phyloP scores from a whole-genome alignment of 2,329 filamentous ascomycete species.

The Fusarium incarnatum region DNA sequence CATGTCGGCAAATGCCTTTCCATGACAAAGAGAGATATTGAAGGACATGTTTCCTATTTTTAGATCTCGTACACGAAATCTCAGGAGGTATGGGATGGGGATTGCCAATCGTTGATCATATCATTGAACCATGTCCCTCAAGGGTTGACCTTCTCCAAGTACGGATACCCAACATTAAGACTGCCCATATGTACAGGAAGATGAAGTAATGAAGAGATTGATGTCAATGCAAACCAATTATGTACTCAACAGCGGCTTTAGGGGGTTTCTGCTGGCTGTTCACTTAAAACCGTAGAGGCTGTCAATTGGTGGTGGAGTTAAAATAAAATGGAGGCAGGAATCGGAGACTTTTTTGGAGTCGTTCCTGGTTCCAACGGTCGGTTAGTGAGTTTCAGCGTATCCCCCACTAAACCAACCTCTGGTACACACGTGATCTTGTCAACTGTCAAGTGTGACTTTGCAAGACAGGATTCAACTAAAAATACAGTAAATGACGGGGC shows the following conservation, averaged over 20 bases:
- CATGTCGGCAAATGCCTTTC: not conserved
- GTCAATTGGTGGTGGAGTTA: not conserved
- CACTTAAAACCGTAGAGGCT: not conserved
- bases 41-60: not conserved
- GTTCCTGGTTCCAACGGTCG: not conserved
- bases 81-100: not conserved
- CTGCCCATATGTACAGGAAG: too few relatives aligned
- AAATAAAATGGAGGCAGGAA: not conserved
- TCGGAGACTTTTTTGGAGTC: not conserved
- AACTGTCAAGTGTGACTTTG: not conserved
- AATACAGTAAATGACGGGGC: not conserved
- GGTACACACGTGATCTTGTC: not conserved
- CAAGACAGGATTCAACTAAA: not conserved
- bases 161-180: not conserved
- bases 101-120: not conserved
- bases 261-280: too few relatives aligned
- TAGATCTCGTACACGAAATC: not conserved
- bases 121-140: not conserved
- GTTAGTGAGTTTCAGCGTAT: slow-evolving; percentile 3
- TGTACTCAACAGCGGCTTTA: not conserved
- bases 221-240: not conserved
- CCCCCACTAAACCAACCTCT: too few relatives aligned
- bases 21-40: not conserved
- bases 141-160: not conserved
- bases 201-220: not conserved